Conservation (phyloP, 2,329 filamentous ascomycete genomes). For the Aspergillus fijiensis region DNA sequence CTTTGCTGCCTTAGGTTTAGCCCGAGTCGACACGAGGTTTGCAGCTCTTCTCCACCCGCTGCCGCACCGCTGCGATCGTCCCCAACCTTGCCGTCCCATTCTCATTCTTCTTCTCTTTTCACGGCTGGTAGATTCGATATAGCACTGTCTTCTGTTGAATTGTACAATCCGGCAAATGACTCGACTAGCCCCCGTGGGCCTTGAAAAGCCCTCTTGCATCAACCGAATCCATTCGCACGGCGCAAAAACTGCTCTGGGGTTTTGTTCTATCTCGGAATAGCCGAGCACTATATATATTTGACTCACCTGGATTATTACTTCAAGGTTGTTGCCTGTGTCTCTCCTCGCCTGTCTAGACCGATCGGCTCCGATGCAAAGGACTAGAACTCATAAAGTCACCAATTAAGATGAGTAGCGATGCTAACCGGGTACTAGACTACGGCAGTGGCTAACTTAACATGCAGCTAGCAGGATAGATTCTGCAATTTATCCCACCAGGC, state of each 20-base stretch:
- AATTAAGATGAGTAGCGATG: neutral
- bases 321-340: neutral
- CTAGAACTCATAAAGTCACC: no score
- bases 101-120: no score
- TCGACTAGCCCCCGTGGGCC: no score
- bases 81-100: no score
- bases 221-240: no score
- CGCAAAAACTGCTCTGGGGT: no score
- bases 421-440: neutral
- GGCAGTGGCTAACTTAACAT: neutral
- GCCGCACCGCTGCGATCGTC: no score
- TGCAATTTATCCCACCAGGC: neutral
- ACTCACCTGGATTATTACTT: neutral
- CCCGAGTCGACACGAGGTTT: neutral
- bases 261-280: neutral
- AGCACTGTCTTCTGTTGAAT: no score
- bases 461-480: neutral
- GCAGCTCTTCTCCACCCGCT: neutral
- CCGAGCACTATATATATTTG: neutral
- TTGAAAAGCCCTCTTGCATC: no score
- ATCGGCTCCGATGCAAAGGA: neutral
- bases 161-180: no score
- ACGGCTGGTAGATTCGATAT: no score
- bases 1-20: conserved; percentile 8
- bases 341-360: neutral